Base-by-base conservation (phyloP, 495 filamentous ascomycete genomes). In the Annulohypoxylon maeteangense region DNA sequence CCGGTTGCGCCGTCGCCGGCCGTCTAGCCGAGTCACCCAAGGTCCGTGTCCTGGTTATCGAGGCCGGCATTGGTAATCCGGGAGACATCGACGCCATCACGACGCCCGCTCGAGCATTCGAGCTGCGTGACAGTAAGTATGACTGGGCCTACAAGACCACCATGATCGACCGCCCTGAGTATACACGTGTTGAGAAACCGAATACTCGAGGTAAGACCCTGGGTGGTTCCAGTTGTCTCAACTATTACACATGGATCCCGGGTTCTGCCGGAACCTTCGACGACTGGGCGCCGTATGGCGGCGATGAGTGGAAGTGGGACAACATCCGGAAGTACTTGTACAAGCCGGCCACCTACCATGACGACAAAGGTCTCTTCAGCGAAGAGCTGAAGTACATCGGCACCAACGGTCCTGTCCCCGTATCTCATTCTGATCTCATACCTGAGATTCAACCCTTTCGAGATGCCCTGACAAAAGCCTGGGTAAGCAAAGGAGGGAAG, bases 81-180 rank as follows among this genome's bases (percentile, higher is more conserved):
- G 83, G 81, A 1, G 84, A 90, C 62, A 82, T 88, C 79, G 88
- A 89, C 62, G 78, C 88, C 23, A 74, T 86, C 70, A 88, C 86
- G 2, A 84, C 85, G 22, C 85, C 87, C 0, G 87, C 84, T 67
- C 67, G 81, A 4, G 86, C 85, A 3, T 83, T 88, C 25, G 79
- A 86, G 45, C 80, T 85, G 40, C 83, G 87, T 38, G 82, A 84
- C 55, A 84, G 87, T 63, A 87, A 89, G 68, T 80, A 86, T 57
- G 88, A 90, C 78, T 90, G 87, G 88, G 80, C 75, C 1, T 90
- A 88, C 80, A 89, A 90, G 79, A 86, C 86, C 0, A 88, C 86
- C 27, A 85, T 90, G 82, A 83, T 90, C 77, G 83, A 88, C 59
- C 82, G 87, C 6, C 82, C 84, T 14, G 88, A 90, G 62, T 90